Percentiles rank a stretch among this genome's conserved stretches.
phyloP scores from a whole-genome alignment of 1,284 basidiomycete genomes.

The Ceratobasidium sp. region DNA sequence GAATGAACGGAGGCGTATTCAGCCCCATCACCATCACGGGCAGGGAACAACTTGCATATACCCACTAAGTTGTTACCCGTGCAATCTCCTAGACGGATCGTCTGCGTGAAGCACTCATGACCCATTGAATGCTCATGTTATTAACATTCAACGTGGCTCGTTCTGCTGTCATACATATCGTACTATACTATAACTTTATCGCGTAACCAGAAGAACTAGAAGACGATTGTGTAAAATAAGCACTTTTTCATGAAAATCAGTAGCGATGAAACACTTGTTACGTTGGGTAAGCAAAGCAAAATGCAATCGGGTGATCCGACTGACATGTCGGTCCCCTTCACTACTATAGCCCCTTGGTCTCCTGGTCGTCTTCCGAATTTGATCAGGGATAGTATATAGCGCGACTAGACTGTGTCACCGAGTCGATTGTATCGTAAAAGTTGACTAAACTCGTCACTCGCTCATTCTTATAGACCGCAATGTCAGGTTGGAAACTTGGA shows the following conservation, averaged over 20 bases:
- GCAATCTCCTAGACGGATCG: conserved; percentile 12
- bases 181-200: conserved; percentile 1
- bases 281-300: conserved; percentile 13
- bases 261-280: conserved; percentile 17
- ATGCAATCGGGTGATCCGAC: conserved; percentile 7
- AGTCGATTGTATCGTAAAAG: conserved; percentile 10
- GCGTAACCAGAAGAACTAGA: not conserved
- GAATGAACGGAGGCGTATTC: not conserved
- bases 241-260: conserved; percentile 12
- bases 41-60: not conserved
- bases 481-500: conserved; percentile 44
- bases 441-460: conserved; percentile 6
- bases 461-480: conserved; percentile 30
- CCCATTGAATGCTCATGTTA: conserved; percentile 1
- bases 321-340: conserved; percentile 7
- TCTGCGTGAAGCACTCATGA: conserved; percentile 34
- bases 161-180: conserved; percentile 38
- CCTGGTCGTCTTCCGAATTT: conserved; percentile 5
- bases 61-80: conserved; percentile 19
- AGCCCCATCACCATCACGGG: not conserved
- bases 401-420: not conserved
- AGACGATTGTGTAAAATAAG: not conserved
- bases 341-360: conserved; percentile 11
- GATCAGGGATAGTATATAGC: conserved; percentile 5
- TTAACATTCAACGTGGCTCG: conserved; percentile 32